A percentile compares a stretch with the other conserved stretches of the same genome.
Evolutionary conservation across 306 rosid genomes (phyloP).

Genomic region (Aeschynomene evenia): DNA sequence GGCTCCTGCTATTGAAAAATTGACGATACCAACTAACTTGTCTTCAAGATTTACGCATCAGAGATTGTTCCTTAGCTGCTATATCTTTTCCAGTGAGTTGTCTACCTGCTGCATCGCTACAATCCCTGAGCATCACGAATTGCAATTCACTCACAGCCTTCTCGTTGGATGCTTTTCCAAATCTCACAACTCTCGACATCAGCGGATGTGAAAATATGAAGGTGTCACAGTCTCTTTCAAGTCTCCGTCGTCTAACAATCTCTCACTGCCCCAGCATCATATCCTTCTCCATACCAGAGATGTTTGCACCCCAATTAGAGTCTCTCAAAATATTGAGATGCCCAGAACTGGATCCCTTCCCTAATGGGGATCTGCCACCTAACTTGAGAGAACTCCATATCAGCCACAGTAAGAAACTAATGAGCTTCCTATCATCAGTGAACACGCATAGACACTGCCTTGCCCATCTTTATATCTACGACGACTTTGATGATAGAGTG

Average conservation of each 20-base stretch:
- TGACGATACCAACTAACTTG: neutral
- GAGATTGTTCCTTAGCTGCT: neutral
- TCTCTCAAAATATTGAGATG: accelerated
- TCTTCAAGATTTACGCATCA: neutral
- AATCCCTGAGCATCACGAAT: neutral
- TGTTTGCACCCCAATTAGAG: neutral
- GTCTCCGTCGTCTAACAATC: neutral
- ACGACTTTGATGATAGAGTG: neutral
- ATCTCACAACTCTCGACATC: accelerated
- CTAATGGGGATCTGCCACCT: neutral
- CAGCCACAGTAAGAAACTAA: neutral
- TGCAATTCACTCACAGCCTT: neutral
- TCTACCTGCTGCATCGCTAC: neutral
- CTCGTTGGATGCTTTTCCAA: neutral
- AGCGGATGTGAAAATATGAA: neutral
- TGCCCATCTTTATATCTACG: too few relatives aligned
- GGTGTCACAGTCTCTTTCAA: neutral
- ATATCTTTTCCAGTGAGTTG: neutral
- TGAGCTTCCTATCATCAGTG: neutral
- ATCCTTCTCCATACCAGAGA: neutral
- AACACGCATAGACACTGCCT: neutral
- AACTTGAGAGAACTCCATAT: neutral
- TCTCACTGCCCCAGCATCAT: neutral
- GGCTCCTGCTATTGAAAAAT: neutral
- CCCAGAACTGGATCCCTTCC: neutral